Base-by-base conservation (phyloP, 75 land plant species). In the Azolla pinnata region DNA sequence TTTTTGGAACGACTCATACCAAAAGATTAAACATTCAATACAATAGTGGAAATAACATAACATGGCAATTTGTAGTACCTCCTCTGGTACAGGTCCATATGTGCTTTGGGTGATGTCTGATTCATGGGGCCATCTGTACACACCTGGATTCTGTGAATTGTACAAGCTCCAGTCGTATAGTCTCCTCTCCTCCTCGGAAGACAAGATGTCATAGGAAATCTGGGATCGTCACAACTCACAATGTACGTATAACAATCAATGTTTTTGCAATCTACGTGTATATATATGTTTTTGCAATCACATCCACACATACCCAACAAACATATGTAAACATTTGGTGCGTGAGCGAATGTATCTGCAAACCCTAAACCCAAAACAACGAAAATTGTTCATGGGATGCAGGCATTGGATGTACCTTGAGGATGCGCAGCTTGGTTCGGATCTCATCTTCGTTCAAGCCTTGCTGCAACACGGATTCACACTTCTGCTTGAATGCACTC, bases 91-190 rank as follows among this genome's bases (percentile, higher is more conserved):
- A 17, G 60, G 28, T 33, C 52, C 71, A 9, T 59, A 61, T 19
- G 72, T 68, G 20, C 69, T 64, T 56, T 77, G 81, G 1, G 88
- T 77, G 9, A 73, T 78, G 62, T 88, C 88, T 16, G 71, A 85
- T 49, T 85, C 95, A 29, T 68, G 82, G 31, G 95, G 95, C 95
- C 95, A 88, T 20, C 64, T 59, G 60, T 88, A 88, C 57, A 33
- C 61, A 33, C 64, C 66, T 31, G 78, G 73, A 44, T 67, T 75
- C 38, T 72, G 75, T 21, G 21, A 71, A 35, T 85, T 81, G 0
- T 77, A 61, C 65, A 88, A 69, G 65, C 88, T 82, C 95, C 95
- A 88, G 54, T 88, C 95, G 59, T 88, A 85, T 44, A 88, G 25
- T 54, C 95, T 82, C 40, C 95, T 77, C 48, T 88, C 86, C 54